Evolutionary conservation across 495 filamentous ascomycete species (phyloP), one percentile per base, ranked within the genome.

Genomic region (Durotheca rogersii): DNA sequence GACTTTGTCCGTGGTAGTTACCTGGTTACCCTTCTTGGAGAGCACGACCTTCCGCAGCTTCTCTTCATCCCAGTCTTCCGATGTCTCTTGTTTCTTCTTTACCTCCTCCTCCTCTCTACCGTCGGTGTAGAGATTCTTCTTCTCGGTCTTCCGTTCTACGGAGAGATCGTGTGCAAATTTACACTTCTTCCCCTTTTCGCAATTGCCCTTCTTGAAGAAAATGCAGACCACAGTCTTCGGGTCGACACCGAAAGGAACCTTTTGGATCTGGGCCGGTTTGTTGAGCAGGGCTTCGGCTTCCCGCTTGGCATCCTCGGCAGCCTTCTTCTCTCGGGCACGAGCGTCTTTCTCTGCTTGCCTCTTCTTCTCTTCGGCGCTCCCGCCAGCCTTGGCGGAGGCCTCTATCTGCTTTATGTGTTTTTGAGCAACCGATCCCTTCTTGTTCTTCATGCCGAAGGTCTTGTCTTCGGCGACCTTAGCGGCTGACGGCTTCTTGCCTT

Each of bases 371-470:
- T 95, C 90, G 35, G 88, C 81, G 11, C 76, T 84, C 41, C 90
- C 88, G 65, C 82, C 83, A 36, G 79, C 74, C 46, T 83, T 78
- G 41, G 81, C 81, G 63, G 89, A 84, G 29, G 82, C 78, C 58
- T 86, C 71, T 51, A 98, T 73, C 58, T 87, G 85, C 46, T 86
- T 85, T 50, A 99, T 97, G 50, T 87, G 81, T 64, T 85, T 93
- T 75, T 96, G 88, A 49, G 89, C 90, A 36, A 80, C 84, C 40
- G 81, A 83, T 54, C 93, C 93, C 82, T 95, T 96, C 83, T 99
- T 97, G 67, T 98, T 98, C 77, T 98, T 98, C 91, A 98, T 95
- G 58, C 93, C 93, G 78, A 98, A 98, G 43, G 93, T 96, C 79
- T 93, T 94, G 77, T 98, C 93, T 44, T 91, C 89, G 50, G 89